phyloP scores from a whole-genome alignment of 2,329 filamentous ascomycete species.

The Herpotrichia juniperi region DNA sequence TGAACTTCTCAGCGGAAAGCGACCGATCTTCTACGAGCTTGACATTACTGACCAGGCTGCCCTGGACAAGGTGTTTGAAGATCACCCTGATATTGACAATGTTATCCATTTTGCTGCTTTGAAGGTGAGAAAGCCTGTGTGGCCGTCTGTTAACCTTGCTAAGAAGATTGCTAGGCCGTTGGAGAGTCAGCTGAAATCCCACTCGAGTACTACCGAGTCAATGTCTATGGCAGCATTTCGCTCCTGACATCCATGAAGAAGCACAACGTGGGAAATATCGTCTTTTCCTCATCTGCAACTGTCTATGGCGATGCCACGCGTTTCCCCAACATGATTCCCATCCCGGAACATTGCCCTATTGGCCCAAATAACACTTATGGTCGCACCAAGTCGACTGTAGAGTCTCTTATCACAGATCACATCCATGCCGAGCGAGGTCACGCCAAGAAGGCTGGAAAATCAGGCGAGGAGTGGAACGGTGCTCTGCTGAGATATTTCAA shows the following conservation, averaged over 20 bases:
- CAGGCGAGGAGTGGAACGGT: constrained; percentile 81
- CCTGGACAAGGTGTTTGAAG: constrained; percentile 85
- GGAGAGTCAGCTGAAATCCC: constrained; percentile 94
- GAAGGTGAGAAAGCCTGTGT: constrained; percentile 68
- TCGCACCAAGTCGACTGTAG: constrained; percentile 91
- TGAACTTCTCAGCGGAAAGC: constrained; percentile 88
- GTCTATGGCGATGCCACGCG: constrained; percentile 98
- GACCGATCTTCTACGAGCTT: constrained; percentile 80
- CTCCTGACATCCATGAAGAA: constrained; percentile 86
- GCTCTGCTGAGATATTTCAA: constrained; percentile 97
- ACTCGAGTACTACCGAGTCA: constrained; percentile 97
- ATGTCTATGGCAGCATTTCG: constrained; percentile 88
- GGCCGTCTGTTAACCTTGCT: constrained; percentile 3
- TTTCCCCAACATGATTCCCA: constrained; percentile 97
- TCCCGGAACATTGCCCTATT: constrained; percentile 94
- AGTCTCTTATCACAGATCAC: constrained; percentile 89
- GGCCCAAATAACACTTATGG: constrained; percentile 98
- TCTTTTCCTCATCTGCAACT: constrained; percentile 97
- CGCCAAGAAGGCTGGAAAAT: constrained; percentile 78
- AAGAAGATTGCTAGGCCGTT: constrained; percentile 70
- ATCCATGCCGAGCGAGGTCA: constrained; percentile 86
- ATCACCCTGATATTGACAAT: constrained; percentile 92
- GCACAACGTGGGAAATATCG: constrained; percentile 93
- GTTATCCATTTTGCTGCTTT: constrained; percentile 98
- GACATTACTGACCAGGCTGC: constrained; percentile 87